Evolutionary conservation across 495 filamentous ascomycete genomes (phyloP), one percentile per base, ranked within the genome.

Genomic region (Rostrohypoxylon terebratum): DNA sequence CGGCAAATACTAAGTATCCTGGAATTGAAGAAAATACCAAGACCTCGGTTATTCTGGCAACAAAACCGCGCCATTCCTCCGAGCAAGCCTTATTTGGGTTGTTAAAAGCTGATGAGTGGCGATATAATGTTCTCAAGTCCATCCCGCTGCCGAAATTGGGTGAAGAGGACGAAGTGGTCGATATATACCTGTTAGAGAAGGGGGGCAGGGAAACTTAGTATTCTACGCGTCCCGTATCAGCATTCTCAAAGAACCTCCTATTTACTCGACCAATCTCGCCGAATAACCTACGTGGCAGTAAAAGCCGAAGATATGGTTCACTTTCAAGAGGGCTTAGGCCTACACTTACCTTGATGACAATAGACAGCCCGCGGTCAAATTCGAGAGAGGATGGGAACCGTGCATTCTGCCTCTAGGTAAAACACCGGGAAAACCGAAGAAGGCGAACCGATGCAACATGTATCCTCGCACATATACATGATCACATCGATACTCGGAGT

Each of bases 31-130:
- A 42, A 11, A 10, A 14, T 9, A 18, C 60, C 31, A 81, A 74
- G 55, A 74, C 55, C 13, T 90, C 42, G 5, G 82, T 97, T 3
- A 78, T 96, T 6, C 83, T 98, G 10, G 90, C 93, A 3, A 89
- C 93, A 75, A 99, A 99, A 80, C 86, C 89, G 38, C 87, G 96
- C 34, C 95, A 99, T 80, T 88, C 91, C 14, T 93, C 90, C 62
- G 96, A 99, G 79, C 82, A 83, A 13, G 81, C 89, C 2, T 92
- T 97, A 76, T 97, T 96, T 77, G 87, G 91, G 13, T 78, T 97
- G 57, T 92, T 98, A 88, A 63, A 77, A 8, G 78, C 82, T 40
- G 85, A 85, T 11, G 85, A 83, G 1, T 90, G 94, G 79, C 36
- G 50, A 1, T 80, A 83, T 40, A 62, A 76, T 47, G 84, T 89